These are phyloP conservation scores for Hevea brasiliensis DNA, from an alignment of 345 rosid species.

Conservation along the genomic window DNA sequence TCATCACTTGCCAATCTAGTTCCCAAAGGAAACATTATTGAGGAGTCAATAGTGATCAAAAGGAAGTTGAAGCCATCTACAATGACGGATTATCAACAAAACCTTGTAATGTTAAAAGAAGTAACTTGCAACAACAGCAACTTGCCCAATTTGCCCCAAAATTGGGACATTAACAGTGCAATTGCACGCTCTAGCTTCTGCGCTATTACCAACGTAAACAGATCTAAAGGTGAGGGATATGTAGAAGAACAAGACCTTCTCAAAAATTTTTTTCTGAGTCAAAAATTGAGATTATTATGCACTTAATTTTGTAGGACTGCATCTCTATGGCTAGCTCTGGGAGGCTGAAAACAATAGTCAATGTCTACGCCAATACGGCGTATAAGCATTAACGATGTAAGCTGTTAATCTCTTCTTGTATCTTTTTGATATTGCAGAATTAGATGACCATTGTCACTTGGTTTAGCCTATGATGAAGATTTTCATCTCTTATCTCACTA, in stretches of 20 bases:
- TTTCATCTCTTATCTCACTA: not conserved
- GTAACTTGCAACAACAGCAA: conserved; percentile 31
- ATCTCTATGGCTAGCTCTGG: conserved; percentile 35
- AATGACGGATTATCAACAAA: conserved; percentile 36
- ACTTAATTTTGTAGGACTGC: conserved; percentile 44
- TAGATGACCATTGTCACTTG: not conserved
- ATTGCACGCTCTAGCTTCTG: conserved; percentile 39
- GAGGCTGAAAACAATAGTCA: conserved; percentile 17
- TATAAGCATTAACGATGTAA: conserved; percentile 8
- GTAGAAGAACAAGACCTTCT: not conserved
- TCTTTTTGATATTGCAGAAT: not conserved
- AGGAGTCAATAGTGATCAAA: conserved; percentile 33
- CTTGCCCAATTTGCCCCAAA: conserved; percentile 41
- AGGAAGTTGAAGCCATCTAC: conserved; percentile 36
- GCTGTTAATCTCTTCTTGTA: not conserved
- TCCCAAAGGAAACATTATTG: conserved; percentile 1
- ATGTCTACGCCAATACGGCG: not conserved
- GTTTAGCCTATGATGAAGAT: not conserved
- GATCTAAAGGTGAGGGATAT: conserved; percentile 36
- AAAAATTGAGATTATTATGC: not conserved
- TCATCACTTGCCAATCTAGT: conserved; percentile 9
- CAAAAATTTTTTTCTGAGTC: not conserved
- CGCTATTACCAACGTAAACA: conserved; percentile 37
- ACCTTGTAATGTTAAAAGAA: conserved; percentile 36
- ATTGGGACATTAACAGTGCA: conserved; percentile 46